phyloP scores from a whole-genome alignment of 2,329 filamentous ascomycete species.

The Rhynchosporium secalis region DNA sequence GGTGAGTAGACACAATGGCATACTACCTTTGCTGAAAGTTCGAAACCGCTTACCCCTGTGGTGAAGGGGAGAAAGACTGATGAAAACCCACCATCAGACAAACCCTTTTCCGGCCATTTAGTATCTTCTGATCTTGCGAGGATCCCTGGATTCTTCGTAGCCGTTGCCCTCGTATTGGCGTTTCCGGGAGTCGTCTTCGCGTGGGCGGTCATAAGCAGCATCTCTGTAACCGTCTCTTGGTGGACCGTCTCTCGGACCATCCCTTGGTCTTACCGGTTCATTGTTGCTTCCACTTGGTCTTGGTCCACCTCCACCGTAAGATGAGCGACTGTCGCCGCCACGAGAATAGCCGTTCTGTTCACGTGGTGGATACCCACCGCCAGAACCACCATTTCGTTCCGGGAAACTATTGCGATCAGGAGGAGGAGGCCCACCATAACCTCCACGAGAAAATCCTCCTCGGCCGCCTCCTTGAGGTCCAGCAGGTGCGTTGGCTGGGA shows the following conservation, averaged over 20 bases:
- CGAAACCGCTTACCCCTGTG: conserved; percentile 43
- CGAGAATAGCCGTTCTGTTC: conserved; percentile 41
- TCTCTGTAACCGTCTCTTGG: conserved; percentile 49
- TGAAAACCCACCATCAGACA: conserved; percentile 52
- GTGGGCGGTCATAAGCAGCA: conserved; percentile 54
- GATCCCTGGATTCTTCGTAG: conserved; percentile 72
- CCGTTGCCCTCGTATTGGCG: conserved; percentile 60
- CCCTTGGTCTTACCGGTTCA: conserved; percentile 69
- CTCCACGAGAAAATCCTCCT: conserved; percentile 46
- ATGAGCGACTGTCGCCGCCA: conserved; percentile 43
- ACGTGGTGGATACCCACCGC: conserved; percentile 45
- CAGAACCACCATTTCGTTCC: conserved; percentile 39
- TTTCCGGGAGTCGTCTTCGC: conserved; percentile 54
- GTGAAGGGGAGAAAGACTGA: conserved; percentile 42
- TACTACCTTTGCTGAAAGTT: conserved; percentile 39
- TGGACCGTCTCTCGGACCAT: conserved; percentile 41
- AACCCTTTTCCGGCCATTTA: conserved; percentile 44
- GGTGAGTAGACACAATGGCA: conserved; percentile 30
- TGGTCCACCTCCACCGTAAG: conserved; percentile 33
- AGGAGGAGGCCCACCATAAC: conserved; percentile 32
- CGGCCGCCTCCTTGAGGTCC: conserved; percentile 55
- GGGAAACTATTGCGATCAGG: conserved; percentile 39
- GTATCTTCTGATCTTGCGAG: conserved; percentile 64
- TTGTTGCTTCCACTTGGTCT: conserved; percentile 67
- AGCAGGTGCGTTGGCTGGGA: conserved; percentile 61